Conservation (phyloP, 1,284 basidiomycete genomes). For the Pseudomicrostroma phylloplanum region DNA sequence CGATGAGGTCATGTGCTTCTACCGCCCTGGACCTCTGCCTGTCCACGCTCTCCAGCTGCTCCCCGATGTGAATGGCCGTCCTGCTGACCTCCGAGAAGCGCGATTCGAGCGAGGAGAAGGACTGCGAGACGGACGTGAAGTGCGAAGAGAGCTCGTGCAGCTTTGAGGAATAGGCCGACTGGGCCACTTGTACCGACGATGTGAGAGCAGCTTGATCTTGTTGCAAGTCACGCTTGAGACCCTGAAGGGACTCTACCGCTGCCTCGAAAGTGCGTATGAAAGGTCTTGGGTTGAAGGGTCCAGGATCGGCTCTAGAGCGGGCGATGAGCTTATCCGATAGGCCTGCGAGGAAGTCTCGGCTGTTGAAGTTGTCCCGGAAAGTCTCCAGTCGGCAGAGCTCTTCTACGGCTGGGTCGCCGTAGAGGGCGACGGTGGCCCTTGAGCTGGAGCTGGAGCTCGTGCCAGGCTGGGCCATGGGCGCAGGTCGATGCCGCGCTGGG, state of each 20-base stretch:
- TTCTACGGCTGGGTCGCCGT: conserved; percentile 59
- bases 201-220: conserved; percentile 82
- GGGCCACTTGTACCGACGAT: conserved; percentile 79
- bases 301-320: conserved; percentile 71
- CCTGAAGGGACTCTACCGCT: conserved; percentile 77
- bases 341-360: conserved; percentile 78
- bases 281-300: conserved; percentile 85
- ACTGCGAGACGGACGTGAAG: conserved; percentile 60
- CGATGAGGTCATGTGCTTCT: conserved; percentile 87
- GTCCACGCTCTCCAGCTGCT: conserved; percentile 87
- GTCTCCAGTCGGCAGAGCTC: conserved; percentile 63
- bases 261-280: conserved; percentile 87
- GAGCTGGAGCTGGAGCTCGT: conserved; percentile 54
- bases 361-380: conserved; percentile 70
- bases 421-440: conserved; percentile 12
- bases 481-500: conserved; percentile 3
- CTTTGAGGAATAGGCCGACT: conserved; percentile 87
- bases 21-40: conserved; percentile 85
- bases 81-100: conserved; percentile 85
- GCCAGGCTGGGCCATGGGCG: not conserved
- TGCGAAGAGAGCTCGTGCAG: conserved; percentile 84
- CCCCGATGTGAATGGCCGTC: conserved; percentile 87
- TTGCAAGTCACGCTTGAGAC: conserved; percentile 78
- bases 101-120: conserved; percentile 39
- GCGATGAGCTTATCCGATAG: conserved; percentile 79